Evolutionary conservation across 139 green algal species (phyloP).

Genomic region (Spirogloea muscicola): DNA sequence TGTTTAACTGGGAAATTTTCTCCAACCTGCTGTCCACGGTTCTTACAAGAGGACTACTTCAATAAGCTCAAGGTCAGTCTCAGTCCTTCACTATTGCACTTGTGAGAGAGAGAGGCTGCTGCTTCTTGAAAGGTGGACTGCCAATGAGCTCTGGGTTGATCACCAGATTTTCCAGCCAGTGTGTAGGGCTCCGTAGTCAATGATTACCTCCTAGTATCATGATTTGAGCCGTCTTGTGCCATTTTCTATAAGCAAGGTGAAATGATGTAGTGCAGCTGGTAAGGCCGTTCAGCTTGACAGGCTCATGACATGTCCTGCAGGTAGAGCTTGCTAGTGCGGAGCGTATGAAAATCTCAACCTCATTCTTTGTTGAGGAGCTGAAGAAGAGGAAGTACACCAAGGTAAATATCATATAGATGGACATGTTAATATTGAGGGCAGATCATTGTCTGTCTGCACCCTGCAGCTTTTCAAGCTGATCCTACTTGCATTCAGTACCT

Average conservation of each 20-base stretch:
- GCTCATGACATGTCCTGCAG: no score
- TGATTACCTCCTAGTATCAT: neutral
- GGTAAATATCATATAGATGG: no score
- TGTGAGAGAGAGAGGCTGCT: neutral
- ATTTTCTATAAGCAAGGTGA: no score
- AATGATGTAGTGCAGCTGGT: no score
- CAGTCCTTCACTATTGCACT: neutral
- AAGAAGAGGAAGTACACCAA: constrained; percentile 77
- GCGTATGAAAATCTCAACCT: constrained; percentile 60
- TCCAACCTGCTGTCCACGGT: constrained; percentile 89
- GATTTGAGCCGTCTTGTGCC: no score
- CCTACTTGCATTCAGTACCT: no score
- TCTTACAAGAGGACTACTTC: constrained; percentile 78
- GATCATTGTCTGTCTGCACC: no score
- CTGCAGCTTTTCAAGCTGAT: no score
- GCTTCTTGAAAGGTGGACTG: constrained; percentile 3
- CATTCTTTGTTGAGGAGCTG: constrained; percentile 85
- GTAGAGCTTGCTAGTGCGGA: constrained; percentile 23
- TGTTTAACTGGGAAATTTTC: constrained; percentile 88
- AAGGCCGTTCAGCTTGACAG: no score
- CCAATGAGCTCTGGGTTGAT: neutral
- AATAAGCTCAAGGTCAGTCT: constrained; percentile 60
- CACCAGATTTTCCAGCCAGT: neutral
- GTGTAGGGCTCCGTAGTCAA: neutral
- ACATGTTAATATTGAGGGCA: no score